Conservation (phyloP, 129 eudicot genomes). For the Helianthus tuberosus region DNA sequence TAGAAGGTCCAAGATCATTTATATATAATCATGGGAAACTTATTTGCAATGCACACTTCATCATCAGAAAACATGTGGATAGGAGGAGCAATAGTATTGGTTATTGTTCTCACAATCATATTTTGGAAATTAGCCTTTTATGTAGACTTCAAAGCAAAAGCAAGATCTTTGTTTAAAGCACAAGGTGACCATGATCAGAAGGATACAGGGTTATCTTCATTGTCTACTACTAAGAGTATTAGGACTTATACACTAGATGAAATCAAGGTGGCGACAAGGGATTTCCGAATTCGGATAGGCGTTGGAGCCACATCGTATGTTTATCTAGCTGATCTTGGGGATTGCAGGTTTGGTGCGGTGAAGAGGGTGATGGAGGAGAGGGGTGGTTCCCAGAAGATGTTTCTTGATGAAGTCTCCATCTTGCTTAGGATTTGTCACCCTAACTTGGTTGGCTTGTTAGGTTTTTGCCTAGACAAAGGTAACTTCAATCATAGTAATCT, state of each 20-base stretch:
- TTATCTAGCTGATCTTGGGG: constrained; percentile 75
- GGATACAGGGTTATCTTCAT: constrained; percentile 13
- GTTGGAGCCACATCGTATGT: constrained; percentile 81
- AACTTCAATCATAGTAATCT: constrained; percentile 17
- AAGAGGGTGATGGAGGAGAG: constrained; percentile 78
- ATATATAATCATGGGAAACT: constrained; percentile 36
- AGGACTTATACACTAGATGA: constrained; percentile 75
- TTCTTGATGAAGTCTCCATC: constrained; percentile 81
- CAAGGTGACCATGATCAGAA: constrained; percentile 20
- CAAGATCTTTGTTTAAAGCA: constrained; percentile 24
- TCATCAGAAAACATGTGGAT: constrained; percentile 42
- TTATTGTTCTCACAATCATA: constrained; percentile 53
- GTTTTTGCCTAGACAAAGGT: constrained; percentile 88
- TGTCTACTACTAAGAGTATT: constrained; percentile 36
- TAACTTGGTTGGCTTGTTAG: constrained; percentile 72
- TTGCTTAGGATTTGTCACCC: constrained; percentile 90
- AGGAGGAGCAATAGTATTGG: constrained; percentile 50
- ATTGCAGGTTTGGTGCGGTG: constrained; percentile 74
- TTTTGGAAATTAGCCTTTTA: constrained; percentile 43
- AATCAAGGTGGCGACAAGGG: constrained; percentile 60
- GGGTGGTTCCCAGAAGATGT: constrained; percentile 79
- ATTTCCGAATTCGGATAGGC: constrained; percentile 64
- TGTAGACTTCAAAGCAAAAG: constrained; percentile 39
- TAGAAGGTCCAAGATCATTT: constrained; percentile 10
- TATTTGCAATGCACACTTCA: constrained; percentile 23